Conservation (phyloP, 2,329 filamentous ascomycete genomes). For the Ophiostoma perfectum region DNA sequence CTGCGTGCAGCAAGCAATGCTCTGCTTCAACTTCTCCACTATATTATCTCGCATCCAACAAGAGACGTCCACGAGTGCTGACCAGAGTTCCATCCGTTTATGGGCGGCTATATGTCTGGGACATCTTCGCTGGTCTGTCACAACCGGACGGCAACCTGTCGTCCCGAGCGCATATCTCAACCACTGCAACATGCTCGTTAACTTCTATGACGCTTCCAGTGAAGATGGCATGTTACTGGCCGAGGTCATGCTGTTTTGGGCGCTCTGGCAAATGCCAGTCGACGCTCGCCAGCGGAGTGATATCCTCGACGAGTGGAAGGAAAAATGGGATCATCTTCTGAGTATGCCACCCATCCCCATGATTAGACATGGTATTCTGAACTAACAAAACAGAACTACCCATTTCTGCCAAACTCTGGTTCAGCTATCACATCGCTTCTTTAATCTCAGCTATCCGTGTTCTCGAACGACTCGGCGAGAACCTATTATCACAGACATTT, state of each 20-base stretch:
- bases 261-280: constrained; percentile 12
- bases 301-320: constrained; percentile 10
- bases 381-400: constrained; percentile 1
- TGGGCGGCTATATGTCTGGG: constrained; percentile 14
- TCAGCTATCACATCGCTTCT: constrained; percentile 12
- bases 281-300: constrained; percentile 10
- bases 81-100: constrained; percentile 8
- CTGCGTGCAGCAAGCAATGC: constrained; percentile 13
- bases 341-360: neutral
- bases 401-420: neutral
- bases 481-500: constrained; percentile 11
- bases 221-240: constrained; percentile 15
- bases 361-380: neutral
- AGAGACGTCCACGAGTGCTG: neutral
- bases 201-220: constrained; percentile 9
- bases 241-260: constrained; percentile 15
- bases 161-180: constrained; percentile 7
- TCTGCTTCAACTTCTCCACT: constrained; percentile 12
- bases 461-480: constrained; percentile 6
- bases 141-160: constrained; percentile 7
- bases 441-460: constrained; percentile 12
- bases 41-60: constrained; percentile 7
- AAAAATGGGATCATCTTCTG: constrained; percentile 11
- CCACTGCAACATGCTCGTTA: constrained; percentile 16
- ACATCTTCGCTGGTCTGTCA: constrained; percentile 13